phyloP scores from a whole-genome alignment of 164 flowering plant species.

The Euptelea pleiosperma region DNA sequence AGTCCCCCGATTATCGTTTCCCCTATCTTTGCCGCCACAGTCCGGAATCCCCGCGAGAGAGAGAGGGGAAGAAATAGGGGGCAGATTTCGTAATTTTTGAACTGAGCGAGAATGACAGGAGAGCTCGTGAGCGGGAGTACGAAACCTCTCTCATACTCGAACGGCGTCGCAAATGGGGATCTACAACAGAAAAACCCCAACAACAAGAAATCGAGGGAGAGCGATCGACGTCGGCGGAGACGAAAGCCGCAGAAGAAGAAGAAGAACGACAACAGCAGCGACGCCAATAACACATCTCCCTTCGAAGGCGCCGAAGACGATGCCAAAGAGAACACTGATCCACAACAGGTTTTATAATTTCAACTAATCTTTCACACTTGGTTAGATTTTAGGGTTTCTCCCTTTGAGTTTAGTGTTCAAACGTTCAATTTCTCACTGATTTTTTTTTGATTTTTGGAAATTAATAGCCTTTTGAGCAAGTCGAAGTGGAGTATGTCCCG shows the following conservation, averaged over 20 bases:
- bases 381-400: background rate
- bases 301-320: too few relatives aligned
- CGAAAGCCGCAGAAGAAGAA: slow-evolving; percentile 77
- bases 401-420: too few relatives aligned
- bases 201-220: slow-evolving; percentile 49
- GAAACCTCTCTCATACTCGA: background rate
- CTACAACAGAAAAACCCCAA: slow-evolving; percentile 24
- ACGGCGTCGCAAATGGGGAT: slow-evolving; percentile 31
- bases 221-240: slow-evolving; percentile 61
- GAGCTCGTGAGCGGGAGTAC: too few relatives aligned
- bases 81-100: too few relatives aligned
- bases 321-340: slow-evolving; percentile 49
- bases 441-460: background rate
- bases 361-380: too few relatives aligned
- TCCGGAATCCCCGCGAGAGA: too few relatives aligned
- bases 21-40: too few relatives aligned
- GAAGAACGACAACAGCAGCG: slow-evolving; percentile 9
- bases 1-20: too few relatives aligned
- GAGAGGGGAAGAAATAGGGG: too few relatives aligned
- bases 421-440: too few relatives aligned
- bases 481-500: slow-evolving; percentile 81
- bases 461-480: slow-evolving; percentile 44
- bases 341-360: slow-evolving; percentile 41
- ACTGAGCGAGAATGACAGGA: too few relatives aligned
- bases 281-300: too few relatives aligned